Percentiles rank a stretch among this genome's conserved stretches.
Conservation (phyloP, 495 filamentous ascomycete species). For the Xanthoparmelia taractica region DNA sequence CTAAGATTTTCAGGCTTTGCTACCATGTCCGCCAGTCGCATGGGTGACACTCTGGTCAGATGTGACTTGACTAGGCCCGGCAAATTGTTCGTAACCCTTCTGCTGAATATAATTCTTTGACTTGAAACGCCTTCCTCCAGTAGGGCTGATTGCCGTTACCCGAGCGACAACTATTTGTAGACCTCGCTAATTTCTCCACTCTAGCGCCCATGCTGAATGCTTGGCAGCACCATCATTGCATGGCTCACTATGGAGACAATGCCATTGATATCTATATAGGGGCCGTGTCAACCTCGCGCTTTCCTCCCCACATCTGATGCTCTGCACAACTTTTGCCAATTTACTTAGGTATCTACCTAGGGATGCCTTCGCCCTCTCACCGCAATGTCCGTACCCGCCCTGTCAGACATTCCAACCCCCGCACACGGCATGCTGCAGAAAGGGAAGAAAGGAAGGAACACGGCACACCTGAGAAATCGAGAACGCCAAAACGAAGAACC, state of each 20-base stretch:
- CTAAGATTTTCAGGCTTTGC: neutral
- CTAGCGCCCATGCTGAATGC: neutral
- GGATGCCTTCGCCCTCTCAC: neutral
- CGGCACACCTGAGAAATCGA: conserved; percentile 16
- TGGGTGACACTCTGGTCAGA: neutral
- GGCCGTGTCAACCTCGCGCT: neutral
- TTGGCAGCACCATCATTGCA: neutral
- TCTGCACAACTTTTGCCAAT: no score
- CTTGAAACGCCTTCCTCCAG: neutral
- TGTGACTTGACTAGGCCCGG: neutral
- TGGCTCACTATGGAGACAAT: neutral
- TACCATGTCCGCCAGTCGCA: neutral
- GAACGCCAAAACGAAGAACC: conserved; percentile 11
- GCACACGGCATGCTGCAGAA: conserved; percentile 18
- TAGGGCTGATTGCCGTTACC: neutral
- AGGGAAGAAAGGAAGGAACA: conserved; percentile 20
- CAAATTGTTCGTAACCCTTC: neutral
- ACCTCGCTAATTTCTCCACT: neutral
- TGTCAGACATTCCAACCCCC: conserved; percentile 9
- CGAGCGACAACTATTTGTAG: conserved; percentile 2
- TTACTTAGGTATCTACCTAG: neutral
- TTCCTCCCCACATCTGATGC: no score
- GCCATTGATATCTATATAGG: neutral
- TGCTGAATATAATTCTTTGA: neutral
- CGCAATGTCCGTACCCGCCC: conserved; percentile 5